Conservation (phyloP, 1,139 yeast species). For the Candida anutae region DNA sequence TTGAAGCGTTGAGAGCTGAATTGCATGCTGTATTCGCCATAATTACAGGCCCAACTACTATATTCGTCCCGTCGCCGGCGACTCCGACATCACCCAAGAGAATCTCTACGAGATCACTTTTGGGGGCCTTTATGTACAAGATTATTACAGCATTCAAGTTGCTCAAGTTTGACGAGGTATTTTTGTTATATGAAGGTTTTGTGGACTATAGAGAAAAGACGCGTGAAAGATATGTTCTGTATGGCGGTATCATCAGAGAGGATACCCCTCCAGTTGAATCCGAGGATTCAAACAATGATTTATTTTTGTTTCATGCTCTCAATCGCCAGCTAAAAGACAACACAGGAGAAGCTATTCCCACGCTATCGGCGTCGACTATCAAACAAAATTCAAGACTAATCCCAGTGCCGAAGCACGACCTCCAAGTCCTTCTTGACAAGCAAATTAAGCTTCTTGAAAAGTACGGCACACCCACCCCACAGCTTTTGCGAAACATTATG, state of each 20-base stretch:
- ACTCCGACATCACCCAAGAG: slow-evolving; percentile 1
- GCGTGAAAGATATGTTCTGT: slow-evolving; percentile 11
- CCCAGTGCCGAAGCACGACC: slow-evolving; percentile 45
- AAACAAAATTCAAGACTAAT: slow-evolving; percentile 11
- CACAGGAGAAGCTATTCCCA: slow-evolving; percentile 11
- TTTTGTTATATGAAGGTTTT: slow-evolving; percentile 48
- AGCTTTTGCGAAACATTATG: slow-evolving; percentile 36
- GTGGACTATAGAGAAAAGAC: slow-evolving; percentile 40
- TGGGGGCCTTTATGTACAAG: slow-evolving; percentile 30
- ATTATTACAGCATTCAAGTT: slow-evolving; percentile 43
- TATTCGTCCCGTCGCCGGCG: slow-evolving; percentile 3
- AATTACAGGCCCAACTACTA: slow-evolving; percentile 6
- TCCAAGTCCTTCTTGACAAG: slow-evolving; percentile 44
- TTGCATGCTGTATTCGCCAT: slow-evolving; percentile 7
- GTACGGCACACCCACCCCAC: slow-evolving; percentile 47
- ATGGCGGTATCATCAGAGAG: slow-evolving; percentile 12
- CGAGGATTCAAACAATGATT: slow-evolving; percentile 5
- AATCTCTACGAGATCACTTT: slow-evolving; percentile 26
- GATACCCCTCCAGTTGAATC: neutral
- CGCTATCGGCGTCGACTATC: slow-evolving; percentile 8
- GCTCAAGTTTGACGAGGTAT: slow-evolving; percentile 52
- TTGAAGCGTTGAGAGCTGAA: slow-evolving; percentile 25
- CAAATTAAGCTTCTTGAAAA: slow-evolving; percentile 52
- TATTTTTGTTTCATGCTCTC: slow-evolving; percentile 12
- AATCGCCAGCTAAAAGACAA: slow-evolving; percentile 15